Conservation (phyloP, 2,329 filamentous ascomycete species). For the Dendrostoma leiphaemia region DNA sequence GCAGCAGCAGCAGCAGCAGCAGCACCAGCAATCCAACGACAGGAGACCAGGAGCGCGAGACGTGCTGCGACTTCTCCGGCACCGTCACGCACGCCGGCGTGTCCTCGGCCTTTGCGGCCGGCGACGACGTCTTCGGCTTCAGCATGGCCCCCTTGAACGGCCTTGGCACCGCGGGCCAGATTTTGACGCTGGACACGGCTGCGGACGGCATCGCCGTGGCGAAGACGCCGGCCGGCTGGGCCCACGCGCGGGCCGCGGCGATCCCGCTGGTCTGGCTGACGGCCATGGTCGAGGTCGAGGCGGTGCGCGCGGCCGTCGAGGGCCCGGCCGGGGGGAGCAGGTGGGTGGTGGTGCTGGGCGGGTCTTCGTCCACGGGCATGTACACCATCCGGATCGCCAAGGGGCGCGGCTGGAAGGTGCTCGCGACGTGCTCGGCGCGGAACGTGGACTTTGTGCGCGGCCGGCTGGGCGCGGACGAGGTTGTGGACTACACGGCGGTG, state of each 20-base stretch:
- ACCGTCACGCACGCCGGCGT: not conserved
- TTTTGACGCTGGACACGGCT: constrained; percentile 2
- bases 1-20: not conserved
- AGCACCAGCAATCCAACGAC: too few relatives aligned
- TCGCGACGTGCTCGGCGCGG: constrained; percentile 2
- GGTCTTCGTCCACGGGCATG: not conserved
- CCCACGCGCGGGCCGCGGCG: not conserved
- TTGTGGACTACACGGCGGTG: not conserved
- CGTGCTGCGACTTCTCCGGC: constrained; percentile 7
- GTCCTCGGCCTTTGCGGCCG: not conserved
- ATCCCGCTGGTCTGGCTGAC: constrained; percentile 4
- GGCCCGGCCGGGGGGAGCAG: not conserved
- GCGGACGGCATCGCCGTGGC: not conserved
- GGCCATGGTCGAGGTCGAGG: not conserved
- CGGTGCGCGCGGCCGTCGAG: not conserved
- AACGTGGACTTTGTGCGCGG: not conserved
- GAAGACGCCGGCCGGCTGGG: not conserved
- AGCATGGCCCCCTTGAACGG: constrained; percentile 3
- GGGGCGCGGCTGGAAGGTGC: constrained; percentile 1
- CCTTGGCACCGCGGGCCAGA: not conserved
- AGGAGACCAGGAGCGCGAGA: not conserved
- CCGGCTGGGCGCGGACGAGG: constrained; percentile 1
- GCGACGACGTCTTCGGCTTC: constrained; percentile 6
- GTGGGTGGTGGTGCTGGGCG: constrained; percentile 5
- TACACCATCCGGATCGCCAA: not conserved